Evolutionary conservation across 1,284 basidiomycete genomes (phyloP).

Genomic region (Malassezia caprae): DNA sequence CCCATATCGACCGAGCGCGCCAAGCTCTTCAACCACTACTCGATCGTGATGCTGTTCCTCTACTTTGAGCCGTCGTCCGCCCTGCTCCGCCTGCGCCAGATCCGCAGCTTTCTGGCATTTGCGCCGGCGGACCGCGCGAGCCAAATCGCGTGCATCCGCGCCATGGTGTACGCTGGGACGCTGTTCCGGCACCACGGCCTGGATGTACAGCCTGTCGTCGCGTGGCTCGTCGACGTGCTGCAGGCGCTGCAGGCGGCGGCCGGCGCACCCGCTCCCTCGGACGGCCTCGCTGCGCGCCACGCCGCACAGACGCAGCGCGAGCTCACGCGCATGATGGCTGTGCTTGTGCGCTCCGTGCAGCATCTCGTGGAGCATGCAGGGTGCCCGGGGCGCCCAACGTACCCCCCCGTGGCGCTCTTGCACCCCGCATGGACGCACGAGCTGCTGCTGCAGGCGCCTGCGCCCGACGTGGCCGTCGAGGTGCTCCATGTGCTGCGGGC

Average conservation of each 20-base stretch:
- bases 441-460: constrained; percentile 55
- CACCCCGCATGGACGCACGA: constrained; percentile 59
- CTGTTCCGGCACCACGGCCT: constrained; percentile 59
- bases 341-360: constrained; percentile 55
- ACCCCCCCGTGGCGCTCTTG: constrained; percentile 61
- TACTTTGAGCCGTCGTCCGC: constrained; percentile 60
- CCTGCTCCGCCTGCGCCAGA: constrained; percentile 56
- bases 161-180: constrained; percentile 64
- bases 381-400: constrained; percentile 48
- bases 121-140: constrained; percentile 60
- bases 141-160: constrained; percentile 64
- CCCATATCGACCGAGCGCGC: constrained; percentile 60
- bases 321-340: constrained; percentile 25
- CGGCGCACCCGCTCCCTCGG: constrained; percentile 9
- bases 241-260: constrained; percentile 55
- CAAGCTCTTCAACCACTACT: constrained; percentile 75
- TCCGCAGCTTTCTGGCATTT: constrained; percentile 62
- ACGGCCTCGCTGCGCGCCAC: not conserved
- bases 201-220: constrained; percentile 55
- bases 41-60: constrained; percentile 65
- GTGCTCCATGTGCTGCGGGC: constrained; percentile 58
- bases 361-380: constrained; percentile 55
- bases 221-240: constrained; percentile 63
- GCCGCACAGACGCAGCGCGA: constrained; percentile 18
- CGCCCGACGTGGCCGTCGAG: constrained; percentile 53